A percentile compares a stretch with the other conserved stretches of the same genome.
Evolutionary conservation across 2,329 filamentous ascomycete species (phyloP).

Genomic region (Fusarium xylarioides): DNA sequence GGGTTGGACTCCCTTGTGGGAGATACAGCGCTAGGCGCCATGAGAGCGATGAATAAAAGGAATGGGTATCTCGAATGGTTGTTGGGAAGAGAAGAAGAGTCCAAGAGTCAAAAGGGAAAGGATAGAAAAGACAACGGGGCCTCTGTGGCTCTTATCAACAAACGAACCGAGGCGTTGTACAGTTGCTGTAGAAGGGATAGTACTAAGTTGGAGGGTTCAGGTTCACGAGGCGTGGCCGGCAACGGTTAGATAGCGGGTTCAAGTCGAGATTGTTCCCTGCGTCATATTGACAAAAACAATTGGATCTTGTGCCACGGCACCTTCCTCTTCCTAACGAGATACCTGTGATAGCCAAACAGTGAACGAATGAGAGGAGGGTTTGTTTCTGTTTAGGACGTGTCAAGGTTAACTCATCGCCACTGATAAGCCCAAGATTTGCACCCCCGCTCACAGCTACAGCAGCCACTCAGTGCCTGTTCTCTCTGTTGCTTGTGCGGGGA

Average conservation of each 20-base stretch:
- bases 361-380: constrained; percentile 21
- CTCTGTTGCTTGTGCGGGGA: constrained; percentile 27
- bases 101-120: not conserved
- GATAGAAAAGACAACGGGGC: not conserved
- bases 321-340: constrained; percentile 28
- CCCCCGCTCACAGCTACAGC: constrained; percentile 9
- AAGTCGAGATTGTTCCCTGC: constrained; percentile 15
- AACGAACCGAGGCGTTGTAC: constrained; percentile 25
- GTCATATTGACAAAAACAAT: constrained; percentile 29
- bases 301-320: constrained; percentile 24
- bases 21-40: constrained; percentile 67
- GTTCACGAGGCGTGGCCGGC: constrained; percentile 28
- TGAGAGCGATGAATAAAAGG: constrained; percentile 39
- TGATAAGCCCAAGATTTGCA: constrained; percentile 41
- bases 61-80: not conserved
- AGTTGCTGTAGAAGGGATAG: constrained; percentile 1
- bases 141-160: constrained; percentile 32
- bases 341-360: constrained; percentile 21
- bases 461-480: not conserved
- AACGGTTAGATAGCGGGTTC: constrained; percentile 37
- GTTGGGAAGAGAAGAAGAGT: not conserved
- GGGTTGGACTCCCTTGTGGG: constrained; percentile 53
- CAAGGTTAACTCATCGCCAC: constrained; percentile 28
- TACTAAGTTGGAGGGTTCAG: not conserved
- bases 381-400: constrained; percentile 19